Evolutionary conservation across 371 early-diverging fungal species (phyloP).

Genomic region (Haplosporangium sp.): DNA sequence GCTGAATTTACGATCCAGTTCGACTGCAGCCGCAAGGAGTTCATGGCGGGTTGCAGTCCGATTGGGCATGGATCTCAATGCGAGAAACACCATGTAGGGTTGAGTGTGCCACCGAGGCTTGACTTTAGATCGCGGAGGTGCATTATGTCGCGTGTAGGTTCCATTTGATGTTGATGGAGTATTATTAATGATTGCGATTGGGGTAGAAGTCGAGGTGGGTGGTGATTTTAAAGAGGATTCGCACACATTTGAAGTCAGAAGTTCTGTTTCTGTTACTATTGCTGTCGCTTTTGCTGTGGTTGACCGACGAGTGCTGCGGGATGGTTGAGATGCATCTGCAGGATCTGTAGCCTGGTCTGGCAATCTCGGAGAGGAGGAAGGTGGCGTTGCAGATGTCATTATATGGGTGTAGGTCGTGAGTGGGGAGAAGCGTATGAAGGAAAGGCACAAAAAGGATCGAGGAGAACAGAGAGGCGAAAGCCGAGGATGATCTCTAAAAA

Average conservation of each 20-base stretch:
- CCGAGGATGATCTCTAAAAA: neutral
- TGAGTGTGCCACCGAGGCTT: slow-evolving; percentile 90
- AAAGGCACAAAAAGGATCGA: neutral
- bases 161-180: neutral
- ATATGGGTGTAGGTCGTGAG: no score
- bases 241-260: no score
- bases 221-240: neutral
- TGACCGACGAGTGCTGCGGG: no score
- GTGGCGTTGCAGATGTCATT: neutral
- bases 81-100: slow-evolving; percentile 82
- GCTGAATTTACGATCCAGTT: slow-evolving; percentile 78
- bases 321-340: no score
- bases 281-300: neutral
- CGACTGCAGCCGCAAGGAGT: slow-evolving; percentile 78
- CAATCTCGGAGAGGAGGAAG: neutral
- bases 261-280: neutral
- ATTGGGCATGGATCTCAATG: slow-evolving; percentile 75
- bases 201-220: neutral
- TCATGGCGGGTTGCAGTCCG: slow-evolving; percentile 75
- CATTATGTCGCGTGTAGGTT: slow-evolving; percentile 40
- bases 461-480: neutral
- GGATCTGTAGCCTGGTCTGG: neutral
- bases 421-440: neutral
- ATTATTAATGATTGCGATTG: neutral
- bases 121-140: slow-evolving; percentile 39